Evolutionary conservation across 306 rosid species (phyloP), one percentile per base, ranked within the genome.

Genomic region (Lablab purpureus): DNA sequence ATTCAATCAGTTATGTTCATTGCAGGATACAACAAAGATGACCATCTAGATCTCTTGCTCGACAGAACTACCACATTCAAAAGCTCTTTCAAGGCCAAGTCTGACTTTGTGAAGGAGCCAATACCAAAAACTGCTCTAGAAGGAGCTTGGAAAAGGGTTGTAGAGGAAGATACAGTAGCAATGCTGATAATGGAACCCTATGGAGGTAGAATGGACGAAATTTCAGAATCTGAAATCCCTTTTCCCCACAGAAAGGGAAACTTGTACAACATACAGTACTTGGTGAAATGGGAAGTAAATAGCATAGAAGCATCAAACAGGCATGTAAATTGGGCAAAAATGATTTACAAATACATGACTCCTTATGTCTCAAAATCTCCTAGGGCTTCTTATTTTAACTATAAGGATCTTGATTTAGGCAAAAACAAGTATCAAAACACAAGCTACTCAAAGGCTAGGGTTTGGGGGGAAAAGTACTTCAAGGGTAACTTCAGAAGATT

Each of bases 211-310:
- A 89, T 89, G 93, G 68, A 14, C 68, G 82, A 86, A 76, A 87
- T 89, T 58, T 56, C 82, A 37, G 88, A 84, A 15, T 59, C 67
- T 14, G 79, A 83, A 34, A 81, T 66, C 58, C 87, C 94, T 7
- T 91, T 91, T 71, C 90, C 93, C 11, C 90, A 91, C 40, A 84
- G 90, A 56, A 80, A 79, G 5, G 93, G 93, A 4, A 83, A 74
- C 60, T 34, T 89, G 50, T 89, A 52, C 73, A 84, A 74, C 67
- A 76, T 83, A 28, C 85, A 86, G 9, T 86, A 83, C 23, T 1
- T 76, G 74, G 70, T 74, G 3, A 23, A n/a, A 19, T 86, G 89
- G 87, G 71, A 69, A 6, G 67, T 14, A 60, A 73, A 71, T 41
- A 32, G 14, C 5, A 67, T 15, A 10, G 73, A 75, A 52, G 85